These are phyloP conservation scores for Neurospora sp. DNA, from an alignment of 495 filamentous ascomycete species.

Conservation along the genomic window DNA sequence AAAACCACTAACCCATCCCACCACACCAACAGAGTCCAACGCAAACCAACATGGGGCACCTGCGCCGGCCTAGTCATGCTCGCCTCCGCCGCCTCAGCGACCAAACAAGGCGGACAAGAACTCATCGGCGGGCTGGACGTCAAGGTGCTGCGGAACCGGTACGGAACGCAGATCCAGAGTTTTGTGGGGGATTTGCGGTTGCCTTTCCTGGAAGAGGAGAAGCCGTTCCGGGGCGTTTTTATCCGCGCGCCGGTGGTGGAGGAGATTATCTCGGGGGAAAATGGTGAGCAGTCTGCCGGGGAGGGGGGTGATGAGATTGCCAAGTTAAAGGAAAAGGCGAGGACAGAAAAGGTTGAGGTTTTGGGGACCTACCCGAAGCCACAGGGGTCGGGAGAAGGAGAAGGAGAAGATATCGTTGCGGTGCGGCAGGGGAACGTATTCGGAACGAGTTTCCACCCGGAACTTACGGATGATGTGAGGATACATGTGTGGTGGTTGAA, in stretches of 20 bases:
- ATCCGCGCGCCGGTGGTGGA: conserved; percentile 93
- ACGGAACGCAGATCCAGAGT: conserved; percentile 87
- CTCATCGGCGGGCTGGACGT: conserved; percentile 89
- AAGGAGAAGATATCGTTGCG: conserved; percentile 68
- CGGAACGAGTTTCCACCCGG: conserved; percentile 94
- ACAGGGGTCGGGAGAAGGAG: conserved; percentile 1
- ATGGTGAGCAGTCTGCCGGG: too few relatives aligned
- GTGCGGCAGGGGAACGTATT: conserved; percentile 91
- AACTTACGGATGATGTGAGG: conserved; percentile 77
- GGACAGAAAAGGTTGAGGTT: conserved; percentile 39
- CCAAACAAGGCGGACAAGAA: conserved; percentile 86
- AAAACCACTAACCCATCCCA: not conserved
- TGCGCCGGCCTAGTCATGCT: conserved; percentile 92
- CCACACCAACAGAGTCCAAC: conserved; percentile 34
- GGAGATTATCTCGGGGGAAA: conserved; percentile 43
- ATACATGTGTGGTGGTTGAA: conserved; percentile 93
- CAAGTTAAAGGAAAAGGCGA: too few relatives aligned
- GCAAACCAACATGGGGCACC: conserved; percentile 90
- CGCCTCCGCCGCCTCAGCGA: conserved; percentile 75
- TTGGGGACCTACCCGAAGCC: conserved; percentile 41
- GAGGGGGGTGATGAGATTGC: too few relatives aligned
- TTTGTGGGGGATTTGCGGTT: conserved; percentile 72
- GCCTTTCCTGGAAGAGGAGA: conserved; percentile 48
- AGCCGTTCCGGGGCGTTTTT: conserved; percentile 73
- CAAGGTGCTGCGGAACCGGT: conserved; percentile 88